Base-by-base conservation (phyloP, 2,329 filamentous ascomycete species). In the Metarhizium album region DNA sequence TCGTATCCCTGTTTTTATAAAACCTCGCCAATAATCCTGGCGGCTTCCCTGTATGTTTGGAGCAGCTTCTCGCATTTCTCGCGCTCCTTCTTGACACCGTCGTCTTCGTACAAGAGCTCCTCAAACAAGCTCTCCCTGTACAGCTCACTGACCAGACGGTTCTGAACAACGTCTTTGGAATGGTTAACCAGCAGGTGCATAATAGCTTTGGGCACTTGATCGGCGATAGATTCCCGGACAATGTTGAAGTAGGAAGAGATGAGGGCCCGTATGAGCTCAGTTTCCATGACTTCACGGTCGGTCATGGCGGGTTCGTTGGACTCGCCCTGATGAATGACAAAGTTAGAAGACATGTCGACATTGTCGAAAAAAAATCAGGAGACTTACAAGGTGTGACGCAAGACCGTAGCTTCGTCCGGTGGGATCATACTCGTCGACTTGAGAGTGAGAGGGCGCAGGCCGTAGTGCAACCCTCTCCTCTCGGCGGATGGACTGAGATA, bases 161-260 rank as follows among this genome's bases (percentile, higher is more conserved):
- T 98, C 70, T 98, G 93, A 31, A 98, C 90, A 13, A 91, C 91
- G 59, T 98, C 93, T 69, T 97, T 96, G 72, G 88, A 95, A 74
- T 96, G 88, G 70, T 98, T 98, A 64, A 98, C 93, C 33, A 98
- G 80, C 45, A 98, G 80, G 67, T 98, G 93, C 93, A 98, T 98
- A 59, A 98, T 86, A 4, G 93, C 93, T 73, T 98, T 98, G 58
- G 93, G 93, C 11, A 98, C 93, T 71, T 97, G 91, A 66, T 98
- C 93, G 43, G 91, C 91, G 61, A 96, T 95, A n/a, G 89, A 91
- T 70, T 98, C 93, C 55, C 93, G 87, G 45, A 98, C 93, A 62
- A 98, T 98, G 68, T 95, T 95, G 76, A 98, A 98, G 75, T 98
- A 98, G 1, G 90, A 96, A 31, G 88, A 95, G 67, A 98, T 98